A percentile compares a stretch with the other conserved stretches of the same genome.
These are phyloP conservation scores for Camellia japonica DNA, from an alignment of 148 eudicot genomes.

Conservation along the genomic window DNA sequence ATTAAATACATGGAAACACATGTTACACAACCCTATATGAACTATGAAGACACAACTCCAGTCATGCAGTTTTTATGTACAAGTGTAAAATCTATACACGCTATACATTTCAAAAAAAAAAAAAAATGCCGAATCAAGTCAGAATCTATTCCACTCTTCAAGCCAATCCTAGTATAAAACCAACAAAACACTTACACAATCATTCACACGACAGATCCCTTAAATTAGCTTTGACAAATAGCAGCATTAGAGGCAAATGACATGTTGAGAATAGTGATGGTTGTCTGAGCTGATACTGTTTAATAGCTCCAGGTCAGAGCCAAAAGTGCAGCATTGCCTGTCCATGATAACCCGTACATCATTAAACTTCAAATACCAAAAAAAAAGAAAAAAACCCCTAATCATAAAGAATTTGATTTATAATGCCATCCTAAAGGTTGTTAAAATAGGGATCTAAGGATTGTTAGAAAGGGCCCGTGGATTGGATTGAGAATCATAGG, in stretches of 20 bases:
- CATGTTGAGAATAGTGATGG: background rate
- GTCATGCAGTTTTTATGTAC: conserved; percentile 5
- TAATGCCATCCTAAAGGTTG: background rate
- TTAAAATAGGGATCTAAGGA: too few species aligned
- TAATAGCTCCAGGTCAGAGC: conserved; percentile 32
- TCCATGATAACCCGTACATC: conserved; percentile 6
- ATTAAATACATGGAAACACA: background rate
- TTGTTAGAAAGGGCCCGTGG: too few species aligned
- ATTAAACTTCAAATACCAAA: background rate
- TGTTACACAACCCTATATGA: background rate
- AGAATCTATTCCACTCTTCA: conserved; percentile 1
- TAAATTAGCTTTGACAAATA: conserved; percentile 4
- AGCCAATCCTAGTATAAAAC: background rate
- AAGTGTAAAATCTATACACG: conserved; percentile 12
- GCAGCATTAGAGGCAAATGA: background rate
- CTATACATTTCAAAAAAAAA: background rate
- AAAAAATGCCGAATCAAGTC: background rate
- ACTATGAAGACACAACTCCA: background rate
- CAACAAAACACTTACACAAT: background rate
- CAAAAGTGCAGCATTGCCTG: conserved; percentile 83
- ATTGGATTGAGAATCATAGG: too few species aligned
- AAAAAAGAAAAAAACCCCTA: background rate
- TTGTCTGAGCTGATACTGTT: background rate
- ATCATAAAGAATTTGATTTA: background rate
- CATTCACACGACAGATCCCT: background rate